Evolutionary conservation across 345 rosid genomes (phyloP).

Genomic region (Eucalyptus paniculata): DNA sequence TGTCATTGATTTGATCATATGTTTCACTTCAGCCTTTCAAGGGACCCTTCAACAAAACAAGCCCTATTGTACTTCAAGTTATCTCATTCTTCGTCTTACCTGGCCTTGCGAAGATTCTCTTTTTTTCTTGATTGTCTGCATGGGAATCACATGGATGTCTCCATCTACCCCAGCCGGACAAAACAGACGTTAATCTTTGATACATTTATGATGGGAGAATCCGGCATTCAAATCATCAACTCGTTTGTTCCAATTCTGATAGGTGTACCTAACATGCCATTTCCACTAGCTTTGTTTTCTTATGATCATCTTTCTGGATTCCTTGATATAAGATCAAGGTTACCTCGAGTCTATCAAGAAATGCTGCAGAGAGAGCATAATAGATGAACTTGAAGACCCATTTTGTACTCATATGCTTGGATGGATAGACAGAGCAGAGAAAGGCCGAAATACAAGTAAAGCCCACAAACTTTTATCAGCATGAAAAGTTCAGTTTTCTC

Average conservation of each 20-base stretch:
- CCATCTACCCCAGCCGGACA: neutral
- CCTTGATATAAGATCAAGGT: neutral
- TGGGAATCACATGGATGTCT: neutral
- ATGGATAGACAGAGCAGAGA: neutral
- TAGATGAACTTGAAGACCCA: neutral
- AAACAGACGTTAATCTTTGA: neutral
- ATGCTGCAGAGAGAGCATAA: neutral
- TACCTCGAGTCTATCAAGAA: neutral
- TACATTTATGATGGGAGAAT: neutral
- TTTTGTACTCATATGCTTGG: neutral
- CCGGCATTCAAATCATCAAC: neutral
- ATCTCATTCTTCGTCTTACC: neutral
- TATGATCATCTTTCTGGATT: neutral
- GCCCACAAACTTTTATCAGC: neutral
- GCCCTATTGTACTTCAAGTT: neutral
- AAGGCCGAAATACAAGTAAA: neutral
- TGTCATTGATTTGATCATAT: neutral
- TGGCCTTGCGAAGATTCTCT: neutral
- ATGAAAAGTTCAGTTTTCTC: neutral
- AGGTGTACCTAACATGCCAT: neutral
- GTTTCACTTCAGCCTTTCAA: neutral
- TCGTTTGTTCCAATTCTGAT: neutral
- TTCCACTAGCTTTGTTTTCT: neutral
- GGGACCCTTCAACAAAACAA: neutral
- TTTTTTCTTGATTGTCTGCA: neutral